Base-by-base conservation (phyloP, 306 rosid species). In the Begonia peltatifolia region DNA sequence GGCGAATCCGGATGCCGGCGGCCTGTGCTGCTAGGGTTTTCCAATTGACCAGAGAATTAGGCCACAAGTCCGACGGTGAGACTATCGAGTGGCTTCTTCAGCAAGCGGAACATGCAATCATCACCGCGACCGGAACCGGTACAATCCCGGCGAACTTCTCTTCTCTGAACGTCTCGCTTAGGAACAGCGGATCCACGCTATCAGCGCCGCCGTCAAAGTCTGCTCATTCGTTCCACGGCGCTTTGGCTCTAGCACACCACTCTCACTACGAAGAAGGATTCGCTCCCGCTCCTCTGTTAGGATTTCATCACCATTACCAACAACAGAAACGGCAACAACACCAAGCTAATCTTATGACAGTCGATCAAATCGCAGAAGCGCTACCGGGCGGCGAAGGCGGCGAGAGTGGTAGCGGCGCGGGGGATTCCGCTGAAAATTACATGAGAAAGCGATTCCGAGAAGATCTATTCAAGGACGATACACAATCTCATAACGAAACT, bases 1-100 rank as follows among this genome's bases (percentile, higher is more conserved):
- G 96, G 4, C 73, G 96, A 38, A 87, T 87, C 61, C 85, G 96
- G 63, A 87, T 87, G 96, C 96, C 96, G 0, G 96, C 94, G 1
- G 73, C 96, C 0, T 87, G 96, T 38, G 96, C 96, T 0, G 96
- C 96, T 2, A 76, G 96, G 58, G 96, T 87, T 56, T 87, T 87
- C 55, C 96, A 87, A 13, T 58, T 87, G 68, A 87, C 96, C 0
- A 60, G 96, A 54, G 96, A 87, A 76, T 66, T 87, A 68, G 79
- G 94, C 0, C 87, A 87, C 54, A 87, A 87, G 63, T 87, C 96
- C 10, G 96, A 87, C 64, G 96, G 96, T 1, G 96, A 87, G 62
- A 87, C 96, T 0, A 81, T 87, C 44, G 96, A 81, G 57, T 87
- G 96, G 96, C 78, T 87, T 1, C 86, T 87, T 4, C 96, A 87